Percentiles rank a stretch among this genome's conserved stretches.
Evolutionary conservation across 768 basidiomycete genomes (phyloP).

Genomic region (Pleurotus eryngii): DNA sequence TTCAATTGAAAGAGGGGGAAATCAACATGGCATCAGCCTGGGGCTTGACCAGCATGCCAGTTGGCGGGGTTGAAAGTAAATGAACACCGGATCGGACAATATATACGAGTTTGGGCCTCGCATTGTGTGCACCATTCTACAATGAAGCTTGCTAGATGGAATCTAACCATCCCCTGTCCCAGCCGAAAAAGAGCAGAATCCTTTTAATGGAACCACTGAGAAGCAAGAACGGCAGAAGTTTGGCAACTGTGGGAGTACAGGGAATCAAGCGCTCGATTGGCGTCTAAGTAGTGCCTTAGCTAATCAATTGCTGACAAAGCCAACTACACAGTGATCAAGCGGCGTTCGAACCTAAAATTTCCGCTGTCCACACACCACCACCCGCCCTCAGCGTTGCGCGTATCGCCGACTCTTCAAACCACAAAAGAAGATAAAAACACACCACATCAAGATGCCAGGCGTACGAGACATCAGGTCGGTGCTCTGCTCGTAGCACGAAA

Average conservation of each 20-base stretch:
- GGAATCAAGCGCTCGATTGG: neutral
- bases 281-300: neutral
- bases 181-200: too few species aligned
- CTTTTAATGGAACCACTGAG: too few species aligned
- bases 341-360: conserved; percentile 7
- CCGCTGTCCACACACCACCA: conserved; percentile 12
- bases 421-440: conserved; percentile 8
- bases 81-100: neutral
- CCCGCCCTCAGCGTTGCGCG: conserved; percentile 18
- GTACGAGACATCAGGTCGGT: conserved; percentile 77
- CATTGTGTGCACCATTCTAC: too few species aligned
- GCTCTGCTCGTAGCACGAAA: conserved; percentile 8
- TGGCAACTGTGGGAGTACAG: conserved; percentile 9
- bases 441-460: conserved; percentile 64
- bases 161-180: too few species aligned
- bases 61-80: conserved; percentile 5
- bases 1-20: neutral
- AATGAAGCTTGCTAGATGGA: too few species aligned
- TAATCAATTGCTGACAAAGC: conserved; percentile 22
- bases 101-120: neutral
- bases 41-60: neutral
- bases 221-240: neutral
- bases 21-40: conserved; percentile 2
- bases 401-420: conserved; percentile 45
- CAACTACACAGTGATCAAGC: conserved; percentile 5